Evolutionary conservation across 148 eudicot genomes (phyloP), one percentile per base, ranked within the genome.

Genomic region (Cornus kousa): DNA sequence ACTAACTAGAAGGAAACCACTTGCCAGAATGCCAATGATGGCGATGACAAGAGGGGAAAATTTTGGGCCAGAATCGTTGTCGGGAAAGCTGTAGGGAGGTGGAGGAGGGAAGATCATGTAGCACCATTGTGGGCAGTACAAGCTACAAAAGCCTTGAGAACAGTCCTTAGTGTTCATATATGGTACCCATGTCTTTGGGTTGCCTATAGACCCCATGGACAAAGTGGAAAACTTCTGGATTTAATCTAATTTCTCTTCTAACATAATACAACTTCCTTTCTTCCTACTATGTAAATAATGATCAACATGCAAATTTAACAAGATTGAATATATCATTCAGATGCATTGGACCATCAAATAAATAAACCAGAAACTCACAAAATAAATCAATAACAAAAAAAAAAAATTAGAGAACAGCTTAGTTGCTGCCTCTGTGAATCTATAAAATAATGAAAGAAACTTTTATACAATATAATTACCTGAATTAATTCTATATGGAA

Each of bases 1-100:
- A 81, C 94, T 89, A 9, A 92, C 88, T 32, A 94, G 83, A 60
- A 94, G 92, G 70, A 90, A 90, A 59, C 97, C 98, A 80, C 94
- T 90, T 1, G 91, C 97, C 48, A 94, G 78, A 77, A 90, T 84
- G 5, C 94, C 94, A 13, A 92, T 89, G 48, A 94, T 87, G 12
- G 94, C 87, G 33, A 94, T 92, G 9, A 94, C 93, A n/a, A 94
- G 90, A 67, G 98, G 97, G 2, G 98, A 92, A 69, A 92, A 89
- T 74, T 80, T 87, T 0, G 85, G 75, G 32, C 83, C 76, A 14
- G 87, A 72, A 72, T 74, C 76, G 31, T 86, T 84, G 9, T 79
- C 70, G 1, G 88, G 85, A 73, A 87, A 81, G 24, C 71, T 60
- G 0, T 80, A 40, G 32, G 93, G 90, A 0, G 97, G 97, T 72